phyloP scores from a whole-genome alignment of 2,329 filamentous ascomycete genomes.

The Pseudocercospora macadamiae region DNA sequence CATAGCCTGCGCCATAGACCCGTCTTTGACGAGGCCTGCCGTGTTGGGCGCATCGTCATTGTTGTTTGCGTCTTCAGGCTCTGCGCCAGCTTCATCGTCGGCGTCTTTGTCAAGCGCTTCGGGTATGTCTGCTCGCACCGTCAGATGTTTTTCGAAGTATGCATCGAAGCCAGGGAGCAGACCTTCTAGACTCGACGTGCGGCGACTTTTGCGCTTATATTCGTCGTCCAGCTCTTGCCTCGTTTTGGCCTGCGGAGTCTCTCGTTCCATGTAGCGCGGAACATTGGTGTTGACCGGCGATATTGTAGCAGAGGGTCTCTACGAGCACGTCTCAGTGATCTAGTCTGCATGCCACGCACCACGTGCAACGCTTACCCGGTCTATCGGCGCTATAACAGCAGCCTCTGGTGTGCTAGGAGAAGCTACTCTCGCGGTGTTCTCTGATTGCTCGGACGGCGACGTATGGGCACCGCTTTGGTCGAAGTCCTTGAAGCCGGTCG shows the following conservation, averaged over 20 bases:
- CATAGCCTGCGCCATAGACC: constrained; percentile 55
- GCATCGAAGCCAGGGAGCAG: constrained; percentile 31
- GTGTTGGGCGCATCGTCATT: constrained; percentile 29
- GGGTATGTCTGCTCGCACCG: constrained; percentile 46
- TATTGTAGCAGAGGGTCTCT: constrained; percentile 39
- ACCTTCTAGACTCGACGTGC: constrained; percentile 78
- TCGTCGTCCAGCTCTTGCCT: constrained; percentile 70
- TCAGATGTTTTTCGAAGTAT: constrained; percentile 27
- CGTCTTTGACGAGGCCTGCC: constrained; percentile 40
- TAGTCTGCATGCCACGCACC: neutral
- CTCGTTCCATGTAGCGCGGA: constrained; percentile 62
- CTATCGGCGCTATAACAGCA: constrained; percentile 31
- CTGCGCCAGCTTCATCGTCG: constrained; percentile 30
- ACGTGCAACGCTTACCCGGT: constrained; percentile 32
- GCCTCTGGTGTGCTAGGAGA: constrained; percentile 42
- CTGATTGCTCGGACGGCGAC: constrained; percentile 26
- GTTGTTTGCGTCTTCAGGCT: constrained; percentile 29
- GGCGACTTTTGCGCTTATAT: constrained; percentile 61
- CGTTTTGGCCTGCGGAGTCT: constrained; percentile 83
- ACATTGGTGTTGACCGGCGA: constrained; percentile 77
- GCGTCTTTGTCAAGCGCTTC: constrained; percentile 45
- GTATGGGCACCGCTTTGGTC: constrained; percentile 40
- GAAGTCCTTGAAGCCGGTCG: constrained; percentile 79
- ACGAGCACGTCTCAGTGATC: neutral
- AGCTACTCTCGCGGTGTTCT: constrained; percentile 34